Conservation (phyloP, 192 early-diverging fungal species). For the Pilaira anomala region DNA sequence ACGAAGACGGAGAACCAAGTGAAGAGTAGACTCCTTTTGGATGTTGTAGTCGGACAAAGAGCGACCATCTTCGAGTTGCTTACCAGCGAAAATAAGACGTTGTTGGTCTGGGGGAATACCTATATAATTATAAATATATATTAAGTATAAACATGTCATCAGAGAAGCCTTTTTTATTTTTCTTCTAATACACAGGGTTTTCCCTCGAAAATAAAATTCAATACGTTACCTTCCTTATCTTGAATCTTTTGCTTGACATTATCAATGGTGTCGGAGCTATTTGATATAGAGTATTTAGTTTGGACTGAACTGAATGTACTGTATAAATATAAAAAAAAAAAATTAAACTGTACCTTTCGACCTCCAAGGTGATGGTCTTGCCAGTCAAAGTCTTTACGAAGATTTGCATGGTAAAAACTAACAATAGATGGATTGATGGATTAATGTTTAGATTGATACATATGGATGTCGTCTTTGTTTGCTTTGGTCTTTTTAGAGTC, state of each 20-base stretch:
- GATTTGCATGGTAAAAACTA: slow-evolving; percentile 51
- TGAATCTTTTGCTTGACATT: slow-evolving; percentile 64
- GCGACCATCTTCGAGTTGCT: slow-evolving; percentile 99
- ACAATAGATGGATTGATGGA: slow-evolving; percentile 6
- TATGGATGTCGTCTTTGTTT: slow-evolving; percentile 11
- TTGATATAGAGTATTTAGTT: not conserved
- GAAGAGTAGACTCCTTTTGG: slow-evolving; percentile 99
- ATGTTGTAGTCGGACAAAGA: slow-evolving; percentile 99
- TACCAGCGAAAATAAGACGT: slow-evolving; percentile 99
- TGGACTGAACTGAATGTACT: too few species aligned
- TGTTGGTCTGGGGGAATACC: slow-evolving; percentile 99
- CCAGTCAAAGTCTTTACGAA: slow-evolving; percentile 68
- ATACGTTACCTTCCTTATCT: slow-evolving; percentile 50
- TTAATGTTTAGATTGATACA: slow-evolving; percentile 31
- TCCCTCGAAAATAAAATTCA: too few species aligned
- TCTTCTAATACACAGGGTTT: not conserved
- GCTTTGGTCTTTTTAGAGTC: not conserved
- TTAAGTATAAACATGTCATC: not conserved
- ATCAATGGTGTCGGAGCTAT: slow-evolving; percentile 51
- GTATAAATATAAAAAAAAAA: too few species aligned
- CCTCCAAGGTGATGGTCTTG: slow-evolving; percentile 67
- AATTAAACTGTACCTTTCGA: slow-evolving; percentile 44
- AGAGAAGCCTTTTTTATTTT: not conserved
- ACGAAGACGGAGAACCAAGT: slow-evolving; percentile 94
- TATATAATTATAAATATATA: slow-evolving; percentile 20